phyloP scores from a whole-genome alignment of 2,329 filamentous ascomycete genomes.

The Cercospora citrullina region DNA sequence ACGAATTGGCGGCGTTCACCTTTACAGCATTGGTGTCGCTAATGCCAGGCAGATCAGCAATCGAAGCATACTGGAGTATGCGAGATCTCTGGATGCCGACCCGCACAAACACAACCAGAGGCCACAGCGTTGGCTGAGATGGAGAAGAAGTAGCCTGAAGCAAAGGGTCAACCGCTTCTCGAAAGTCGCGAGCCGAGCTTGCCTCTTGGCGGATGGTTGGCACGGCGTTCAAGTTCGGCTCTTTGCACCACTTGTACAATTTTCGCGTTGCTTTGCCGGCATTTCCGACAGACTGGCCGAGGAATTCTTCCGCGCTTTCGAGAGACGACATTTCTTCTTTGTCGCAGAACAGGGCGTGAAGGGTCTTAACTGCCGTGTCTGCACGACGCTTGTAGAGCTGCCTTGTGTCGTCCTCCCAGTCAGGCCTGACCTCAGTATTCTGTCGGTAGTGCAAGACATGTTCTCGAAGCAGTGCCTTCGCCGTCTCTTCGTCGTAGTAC shows the following conservation, averaged over 20 bases:
- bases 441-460: constrained; percentile 19
- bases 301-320: background rate
- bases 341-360: constrained; percentile 26
- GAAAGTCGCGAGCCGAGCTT: background rate
- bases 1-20: constrained; percentile 5
- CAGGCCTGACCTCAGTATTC: constrained; percentile 11
- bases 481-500: constrained; percentile 19
- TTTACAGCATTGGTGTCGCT: constrained; percentile 19
- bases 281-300: background rate
- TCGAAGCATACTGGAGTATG: constrained; percentile 9
- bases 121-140: constrained; percentile 18
- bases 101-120: constrained; percentile 17
- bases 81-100: constrained; percentile 14
- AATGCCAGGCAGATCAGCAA: constrained; percentile 25
- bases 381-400: constrained; percentile 13
- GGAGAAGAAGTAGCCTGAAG: background rate
- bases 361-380: constrained; percentile 17
- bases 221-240: background rate
- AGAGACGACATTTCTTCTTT: constrained; percentile 1
- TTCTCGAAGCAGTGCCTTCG: constrained; percentile 16
- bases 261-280: background rate
- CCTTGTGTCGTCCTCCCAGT: constrained; percentile 22
- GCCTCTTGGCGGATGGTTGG: background rate
- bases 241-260: background rate
- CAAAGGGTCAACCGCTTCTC: constrained; percentile 12